These are phyloP conservation scores for Arxiozyma slooffiae DNA, from an alignment of 1,139 yeast species.

Conservation along the genomic window DNA sequence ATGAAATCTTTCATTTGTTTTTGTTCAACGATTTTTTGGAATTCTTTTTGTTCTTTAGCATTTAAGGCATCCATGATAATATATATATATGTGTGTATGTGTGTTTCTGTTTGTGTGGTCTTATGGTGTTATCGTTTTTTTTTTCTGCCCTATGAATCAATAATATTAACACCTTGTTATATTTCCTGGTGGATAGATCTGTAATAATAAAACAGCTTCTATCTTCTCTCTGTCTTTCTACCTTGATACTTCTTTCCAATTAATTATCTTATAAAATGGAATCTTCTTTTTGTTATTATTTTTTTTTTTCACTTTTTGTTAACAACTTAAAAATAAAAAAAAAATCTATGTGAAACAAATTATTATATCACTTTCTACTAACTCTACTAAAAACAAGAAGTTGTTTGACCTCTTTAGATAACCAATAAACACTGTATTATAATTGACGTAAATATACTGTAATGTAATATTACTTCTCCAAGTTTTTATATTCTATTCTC, in stretches of 20 bases:
- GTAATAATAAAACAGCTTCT: too few species aligned
- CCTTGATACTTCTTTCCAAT: background rate
- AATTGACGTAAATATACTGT: too few species aligned
- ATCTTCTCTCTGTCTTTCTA: too few species aligned
- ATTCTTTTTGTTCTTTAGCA: conserved; percentile 91
- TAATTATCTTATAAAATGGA: too few species aligned
- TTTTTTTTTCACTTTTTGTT: too few species aligned
- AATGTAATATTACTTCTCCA: background rate
- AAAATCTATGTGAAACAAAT: background rate
- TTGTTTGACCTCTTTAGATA: too few species aligned
- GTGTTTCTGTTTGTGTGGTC: background rate
- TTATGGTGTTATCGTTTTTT: background rate
- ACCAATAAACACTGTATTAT: background rate
- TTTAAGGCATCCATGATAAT: conserved; percentile 62
- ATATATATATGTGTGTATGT: background rate
- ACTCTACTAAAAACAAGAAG: too few species aligned
- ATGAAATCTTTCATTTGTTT: conserved; percentile 98
- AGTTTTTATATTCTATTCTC: too few species aligned
- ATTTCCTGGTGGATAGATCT: background rate
- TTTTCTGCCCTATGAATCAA: background rate
- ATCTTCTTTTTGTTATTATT: too few species aligned
- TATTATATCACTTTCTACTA: background rate
- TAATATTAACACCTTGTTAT: background rate
- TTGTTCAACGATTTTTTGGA: conserved; percentile 88
- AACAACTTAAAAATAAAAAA: too few species aligned